Evolutionary conservation across 768 basidiomycete genomes (phyloP).

Genomic region (Suillus plorans): DNA sequence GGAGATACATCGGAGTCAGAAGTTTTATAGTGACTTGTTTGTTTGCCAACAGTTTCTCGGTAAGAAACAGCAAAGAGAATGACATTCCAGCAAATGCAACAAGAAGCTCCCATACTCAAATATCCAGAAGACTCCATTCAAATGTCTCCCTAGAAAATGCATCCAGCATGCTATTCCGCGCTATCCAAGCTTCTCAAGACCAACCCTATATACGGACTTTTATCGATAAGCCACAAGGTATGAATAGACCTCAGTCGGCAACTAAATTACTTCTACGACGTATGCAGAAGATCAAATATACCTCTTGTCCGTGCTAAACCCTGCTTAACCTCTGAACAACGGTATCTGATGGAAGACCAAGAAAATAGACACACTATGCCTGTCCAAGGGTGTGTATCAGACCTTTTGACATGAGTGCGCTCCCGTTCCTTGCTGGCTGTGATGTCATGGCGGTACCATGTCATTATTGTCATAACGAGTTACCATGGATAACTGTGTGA

Average conservation of each 20-base stretch:
- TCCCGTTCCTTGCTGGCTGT: no score
- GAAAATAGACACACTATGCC: slow-evolving; percentile 53
- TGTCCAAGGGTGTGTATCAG: slow-evolving; percentile 52
- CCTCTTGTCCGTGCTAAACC: slow-evolving; percentile 61
- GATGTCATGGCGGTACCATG: no score
- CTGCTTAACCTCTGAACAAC: slow-evolving; percentile 66
- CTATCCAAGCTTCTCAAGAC: slow-evolving; percentile 50
- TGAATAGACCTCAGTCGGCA: slow-evolving; percentile 15
- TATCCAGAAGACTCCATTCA: slow-evolving; percentile 68
- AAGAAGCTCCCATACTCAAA: slow-evolving; percentile 65
- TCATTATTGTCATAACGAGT: no score
- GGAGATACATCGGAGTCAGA: no score
- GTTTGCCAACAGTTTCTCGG: slow-evolving; percentile 2
- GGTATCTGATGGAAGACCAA: slow-evolving; percentile 74
- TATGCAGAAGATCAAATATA: slow-evolving; percentile 60
- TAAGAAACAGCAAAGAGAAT: slow-evolving; percentile 10
- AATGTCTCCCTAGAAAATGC: slow-evolving; percentile 58
- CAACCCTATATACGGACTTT: slow-evolving; percentile 72
- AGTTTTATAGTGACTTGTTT: no score
- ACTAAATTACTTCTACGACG: slow-evolving; percentile 3
- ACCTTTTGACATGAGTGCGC: neutral
- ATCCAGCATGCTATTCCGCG: slow-evolving; percentile 58
- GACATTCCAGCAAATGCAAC: slow-evolving; percentile 46
- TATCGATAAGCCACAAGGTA: slow-evolving; percentile 77
- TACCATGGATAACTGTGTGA: no score